Base-by-base conservation (phyloP, 805 yeast species). In the Deakozyma indianensis region DNA sequence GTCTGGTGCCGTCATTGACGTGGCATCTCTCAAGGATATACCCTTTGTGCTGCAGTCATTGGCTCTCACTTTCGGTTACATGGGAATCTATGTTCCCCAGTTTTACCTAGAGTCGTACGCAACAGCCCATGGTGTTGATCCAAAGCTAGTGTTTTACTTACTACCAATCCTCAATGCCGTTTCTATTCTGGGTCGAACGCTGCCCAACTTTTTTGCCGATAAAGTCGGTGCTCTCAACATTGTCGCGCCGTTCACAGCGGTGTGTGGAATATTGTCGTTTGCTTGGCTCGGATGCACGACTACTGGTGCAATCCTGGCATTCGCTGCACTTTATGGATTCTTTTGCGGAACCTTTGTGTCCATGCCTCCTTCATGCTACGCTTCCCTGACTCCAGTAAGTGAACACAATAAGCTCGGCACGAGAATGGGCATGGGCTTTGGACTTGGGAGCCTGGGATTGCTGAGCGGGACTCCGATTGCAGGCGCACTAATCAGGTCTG, bases 391-490 rank as follows among this genome's bases (percentile, higher is more conserved):
- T 21, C 48, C 54, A 3, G 47, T 44, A 16, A 32, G 42, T 28
- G 71, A 70, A 16, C 73, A 77, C 1, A 62, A 67, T 45, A 70
- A 73, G 43, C 43, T 57, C 1, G 62, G 64, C 3, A 51, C 59
- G 1, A 49, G 63, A 21, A 79, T 84, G 83, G 85, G 84, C 2
- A 47, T 76, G 35, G 73, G 85, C 1, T 65, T 83, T 27, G 66
- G 71, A n/a, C 50, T 68, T 5, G 78, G 80, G 27, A 72, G 88
- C 0, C 67, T 73, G 52, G 75, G 72, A 2, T 42, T 54, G 16
- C 47, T 60, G 5, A 49, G 50, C 3, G 64, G 63, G 2, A 44
- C 56, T 22, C 64, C 64, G 15, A 51, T 58, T 16, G 61, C 58
- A 2, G 63, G 63, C 4, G 57, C 58, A 1, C 48, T 60, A 11